Conservation (phyloP, 2,329 filamentous ascomycete genomes). For the Pestalotiopsis sp. region DNA sequence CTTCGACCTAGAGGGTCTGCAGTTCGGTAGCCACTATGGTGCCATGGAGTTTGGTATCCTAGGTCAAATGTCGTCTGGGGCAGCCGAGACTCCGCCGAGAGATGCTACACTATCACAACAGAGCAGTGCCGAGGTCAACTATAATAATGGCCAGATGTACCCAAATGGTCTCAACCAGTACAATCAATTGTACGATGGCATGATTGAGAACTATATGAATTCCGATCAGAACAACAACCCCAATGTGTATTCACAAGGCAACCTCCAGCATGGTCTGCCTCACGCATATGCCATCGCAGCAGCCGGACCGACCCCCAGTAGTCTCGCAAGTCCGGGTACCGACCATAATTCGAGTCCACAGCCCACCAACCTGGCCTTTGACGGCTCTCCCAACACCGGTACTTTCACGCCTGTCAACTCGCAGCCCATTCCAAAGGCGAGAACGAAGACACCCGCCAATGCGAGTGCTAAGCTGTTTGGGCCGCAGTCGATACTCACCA, state of each 20-base stretch:
- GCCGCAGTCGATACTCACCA: slow-evolving; percentile 57
- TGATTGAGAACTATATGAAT: slow-evolving; percentile 56
- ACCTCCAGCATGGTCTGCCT: slow-evolving; percentile 63
- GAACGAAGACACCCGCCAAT: slow-evolving; percentile 38
- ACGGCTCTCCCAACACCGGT: slow-evolving; percentile 54
- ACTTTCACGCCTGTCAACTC: slow-evolving; percentile 33
- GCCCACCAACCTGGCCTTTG: slow-evolving; percentile 54
- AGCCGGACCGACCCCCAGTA: slow-evolving; percentile 53
- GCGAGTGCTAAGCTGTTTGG: slow-evolving; percentile 39
- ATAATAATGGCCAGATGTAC: slow-evolving; percentile 48
- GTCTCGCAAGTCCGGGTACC: slow-evolving; percentile 66
- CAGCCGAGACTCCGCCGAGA: slow-evolving; percentile 75
- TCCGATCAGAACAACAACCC: slow-evolving; percentile 50
- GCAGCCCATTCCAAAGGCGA: slow-evolving; percentile 42
- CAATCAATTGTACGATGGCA: slow-evolving; percentile 52
- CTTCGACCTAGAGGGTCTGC: slow-evolving; percentile 90
- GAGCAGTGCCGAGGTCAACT: slow-evolving; percentile 40
- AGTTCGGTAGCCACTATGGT: slow-evolving; percentile 95
- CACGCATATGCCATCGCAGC: slow-evolving; percentile 68
- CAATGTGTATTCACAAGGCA: slow-evolving; percentile 56
- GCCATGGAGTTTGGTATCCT: slow-evolving; percentile 96
- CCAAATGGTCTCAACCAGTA: slow-evolving; percentile 54
- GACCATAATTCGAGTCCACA: slow-evolving; percentile 65
- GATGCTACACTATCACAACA: slow-evolving; percentile 55
- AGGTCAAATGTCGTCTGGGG: slow-evolving; percentile 91